These are phyloP conservation scores for Talaromyces sp. DNA, from an alignment of 2,329 filamentous ascomycete genomes.

Conservation along the genomic window DNA sequence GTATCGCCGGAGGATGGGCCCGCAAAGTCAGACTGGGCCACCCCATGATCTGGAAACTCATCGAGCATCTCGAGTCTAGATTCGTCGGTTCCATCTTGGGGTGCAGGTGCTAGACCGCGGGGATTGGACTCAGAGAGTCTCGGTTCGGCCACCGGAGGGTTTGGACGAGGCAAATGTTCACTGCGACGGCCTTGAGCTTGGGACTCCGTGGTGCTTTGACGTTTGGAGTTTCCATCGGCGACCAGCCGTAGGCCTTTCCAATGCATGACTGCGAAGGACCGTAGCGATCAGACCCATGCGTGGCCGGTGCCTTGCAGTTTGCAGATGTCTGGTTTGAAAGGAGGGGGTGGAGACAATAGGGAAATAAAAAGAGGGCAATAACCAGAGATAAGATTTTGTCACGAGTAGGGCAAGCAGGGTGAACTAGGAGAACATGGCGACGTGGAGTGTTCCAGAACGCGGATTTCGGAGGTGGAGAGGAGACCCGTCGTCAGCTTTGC, in stretches of 20 bases:
- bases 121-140: conserved; percentile 40
- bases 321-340: neutral
- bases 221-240: conserved; percentile 38
- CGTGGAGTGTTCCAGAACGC: conserved; percentile 28
- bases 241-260: conserved; percentile 44
- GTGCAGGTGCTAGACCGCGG: conserved; percentile 25
- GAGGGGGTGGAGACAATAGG: conserved; percentile 1
- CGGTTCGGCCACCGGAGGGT: conserved; percentile 32
- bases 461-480: conserved; percentile 23
- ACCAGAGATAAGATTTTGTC: neutral
- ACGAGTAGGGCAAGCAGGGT: neutral
- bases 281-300: conserved; percentile 21
- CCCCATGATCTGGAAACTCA: conserved; percentile 15
- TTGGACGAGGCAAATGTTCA: conserved; percentile 41
- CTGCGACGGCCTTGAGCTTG: conserved; percentile 36
- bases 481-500: conserved; percentile 24
- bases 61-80: conserved; percentile 16
- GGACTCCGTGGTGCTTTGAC: conserved; percentile 36
- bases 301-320: conserved; percentile 12
- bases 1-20: conserved; percentile 23
- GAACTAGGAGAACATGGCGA: conserved; percentile 18
- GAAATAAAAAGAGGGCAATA: neutral
- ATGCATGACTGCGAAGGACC: conserved; percentile 39
- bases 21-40: conserved; percentile 19
- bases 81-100: conserved; percentile 16